A percentile compares a stretch with the other conserved stretches of the same genome.
Conservation (phyloP, 2,329 filamentous ascomycete genomes). For the Pseudogymnoascus verrucosus region DNA sequence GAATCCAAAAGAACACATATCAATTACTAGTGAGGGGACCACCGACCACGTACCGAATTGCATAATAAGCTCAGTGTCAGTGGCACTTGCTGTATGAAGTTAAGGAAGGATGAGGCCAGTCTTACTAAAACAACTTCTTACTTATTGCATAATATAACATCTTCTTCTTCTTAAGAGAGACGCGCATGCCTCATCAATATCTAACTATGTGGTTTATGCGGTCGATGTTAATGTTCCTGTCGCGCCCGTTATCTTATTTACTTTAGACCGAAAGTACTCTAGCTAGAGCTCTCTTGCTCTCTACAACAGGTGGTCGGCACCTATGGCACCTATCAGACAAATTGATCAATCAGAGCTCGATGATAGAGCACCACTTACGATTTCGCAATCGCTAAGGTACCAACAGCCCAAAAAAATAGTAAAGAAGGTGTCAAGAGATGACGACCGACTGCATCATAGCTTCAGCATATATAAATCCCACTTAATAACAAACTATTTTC, state of each 20-base stretch:
- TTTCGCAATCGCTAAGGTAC: neutral
- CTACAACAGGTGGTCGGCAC: neutral
- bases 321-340: neutral
- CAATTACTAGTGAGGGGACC: neutral
- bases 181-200: neutral
- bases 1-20: slow-evolving; percentile 7
- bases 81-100: slow-evolving; percentile 2
- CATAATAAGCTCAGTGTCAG: neutral
- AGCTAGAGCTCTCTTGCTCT: neutral
- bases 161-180: neutral
- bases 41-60: neutral
- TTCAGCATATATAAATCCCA: neutral
- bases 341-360: slow-evolving; percentile 5
- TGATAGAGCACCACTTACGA: neutral
- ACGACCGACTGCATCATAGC: neutral
- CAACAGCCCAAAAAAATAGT: slow-evolving; percentile 5
- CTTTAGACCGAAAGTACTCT: neutral
- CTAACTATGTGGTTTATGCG: neutral
- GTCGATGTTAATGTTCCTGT: neutral
- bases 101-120: neutral
- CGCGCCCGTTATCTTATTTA: neutral
- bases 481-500: neutral
- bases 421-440: neutral
- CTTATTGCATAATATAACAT: neutral
- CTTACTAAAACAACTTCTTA: neutral